Conservation (phyloP, 257 asterid species). For the Solanum lignicaule region DNA sequence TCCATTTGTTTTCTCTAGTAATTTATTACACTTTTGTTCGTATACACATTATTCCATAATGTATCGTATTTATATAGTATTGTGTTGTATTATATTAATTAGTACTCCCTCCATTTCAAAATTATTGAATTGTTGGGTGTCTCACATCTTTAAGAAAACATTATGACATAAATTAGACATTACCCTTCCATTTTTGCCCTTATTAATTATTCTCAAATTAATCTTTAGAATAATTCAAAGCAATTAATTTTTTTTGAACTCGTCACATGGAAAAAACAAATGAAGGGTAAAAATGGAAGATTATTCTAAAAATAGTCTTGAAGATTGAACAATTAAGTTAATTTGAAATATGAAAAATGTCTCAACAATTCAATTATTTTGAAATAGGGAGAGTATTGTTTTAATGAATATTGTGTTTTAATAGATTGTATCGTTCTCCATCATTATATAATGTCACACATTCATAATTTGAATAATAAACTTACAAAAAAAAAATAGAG, state of each 20-base stretch:
- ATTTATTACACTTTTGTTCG: too few species aligned
- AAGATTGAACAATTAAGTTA: not conserved
- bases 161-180: not conserved
- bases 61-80: too few species aligned
- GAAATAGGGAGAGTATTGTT: not conserved
- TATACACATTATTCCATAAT: too few species aligned
- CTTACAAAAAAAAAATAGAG: too few species aligned
- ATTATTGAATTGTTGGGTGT: not conserved
- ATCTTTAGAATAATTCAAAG: too few species aligned
- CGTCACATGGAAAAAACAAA: not conserved
- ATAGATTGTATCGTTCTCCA: not conserved
- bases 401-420: too few species aligned
- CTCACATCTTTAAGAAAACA: too few species aligned
- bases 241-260: too few species aligned
- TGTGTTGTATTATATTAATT: too few species aligned
- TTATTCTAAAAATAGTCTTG: not conserved
- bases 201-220: not conserved
- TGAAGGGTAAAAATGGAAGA: not conserved
- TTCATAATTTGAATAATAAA: too few species aligned
- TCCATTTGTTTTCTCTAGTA: not conserved
- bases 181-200: fast-evolving
- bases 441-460: not conserved
- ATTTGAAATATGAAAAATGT: too few species aligned
- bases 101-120: too few species aligned
- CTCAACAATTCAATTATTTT: not conserved